phyloP scores from a whole-genome alignment of 164 flowering plant genomes.

The Sextonia rubra region DNA sequence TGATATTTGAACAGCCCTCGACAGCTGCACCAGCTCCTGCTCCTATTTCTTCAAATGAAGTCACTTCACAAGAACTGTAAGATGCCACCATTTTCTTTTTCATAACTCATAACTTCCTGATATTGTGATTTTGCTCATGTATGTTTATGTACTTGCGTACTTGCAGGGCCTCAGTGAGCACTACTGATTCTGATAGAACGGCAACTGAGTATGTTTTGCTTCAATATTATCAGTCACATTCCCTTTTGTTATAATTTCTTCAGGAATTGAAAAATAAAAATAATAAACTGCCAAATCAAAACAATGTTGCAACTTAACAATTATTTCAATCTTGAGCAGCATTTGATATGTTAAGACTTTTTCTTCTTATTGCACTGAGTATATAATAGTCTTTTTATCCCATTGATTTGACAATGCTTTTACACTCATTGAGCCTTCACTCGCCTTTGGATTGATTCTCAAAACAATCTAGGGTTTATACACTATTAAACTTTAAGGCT shows the following conservation, averaged over 20 bases:
- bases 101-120: neutral
- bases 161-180: constrained; percentile 35
- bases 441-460: too few relatives aligned
- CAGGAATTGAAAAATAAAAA: neutral
- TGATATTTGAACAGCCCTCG: constrained; percentile 28
- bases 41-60: constrained; percentile 39
- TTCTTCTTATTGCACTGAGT: neutral
- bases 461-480: too few relatives aligned
- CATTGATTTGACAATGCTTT: too few relatives aligned
- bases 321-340: neutral
- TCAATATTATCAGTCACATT: neutral
- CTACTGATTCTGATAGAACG: constrained; percentile 30
- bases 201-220: constrained; percentile 31
- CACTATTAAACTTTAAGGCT: too few relatives aligned
- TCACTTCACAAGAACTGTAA: constrained; percentile 40
- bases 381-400: too few relatives aligned
- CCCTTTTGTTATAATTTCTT: neutral
- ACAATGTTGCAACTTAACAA: neutral
- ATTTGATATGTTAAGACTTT: neutral
- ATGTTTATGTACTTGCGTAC: neutral
- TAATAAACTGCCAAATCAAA: neutral
- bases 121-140: neutral
- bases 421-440: too few relatives aligned
- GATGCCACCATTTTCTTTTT: constrained; percentile 17
- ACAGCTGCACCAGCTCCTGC: constrained; percentile 18